Base-by-base conservation (phyloP, 164 flowering plant genomes). In the Umbellularia californica region DNA sequence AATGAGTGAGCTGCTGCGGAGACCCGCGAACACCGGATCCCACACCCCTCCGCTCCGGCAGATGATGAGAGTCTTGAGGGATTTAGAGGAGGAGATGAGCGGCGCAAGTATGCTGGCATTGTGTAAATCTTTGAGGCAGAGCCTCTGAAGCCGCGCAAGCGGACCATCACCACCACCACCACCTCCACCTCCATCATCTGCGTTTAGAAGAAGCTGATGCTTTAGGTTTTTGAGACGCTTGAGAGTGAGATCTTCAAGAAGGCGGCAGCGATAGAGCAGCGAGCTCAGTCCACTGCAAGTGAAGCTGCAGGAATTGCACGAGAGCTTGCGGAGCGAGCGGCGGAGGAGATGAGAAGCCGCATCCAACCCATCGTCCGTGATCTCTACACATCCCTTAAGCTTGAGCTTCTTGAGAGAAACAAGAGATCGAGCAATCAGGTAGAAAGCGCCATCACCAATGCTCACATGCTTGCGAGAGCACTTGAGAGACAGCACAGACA, bases 101-200 rank as follows among this genome's bases (percentile, higher is more conserved):
- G 83, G 83, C 14, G 69, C 58, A 55, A 81, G 78, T 11, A 76
- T 70, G 7, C 73, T 75, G 25, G 73, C 83, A 68, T 78, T 81
- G 77, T 81, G 79, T n/a, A 78, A 79, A 14, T 81, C 83, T 51
- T 81, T 81, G 28, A 81, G 41, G 76, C 83, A 81, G 0, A 81
- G 68, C 20, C 77, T 41, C 77, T 81, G 73, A 51, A 78, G 72
- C 47, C 30, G 17, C 11, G 27, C 25, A 1, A n/a, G 19, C 67
- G 50, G 22, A 19, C 14, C 50, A 12, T 3, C 28, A 35, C 68
- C 4, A 33, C 58, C 58, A 15, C 28, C 51, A 2, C 35, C 33
- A 15, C 4, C 58, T 6, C 19, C 28, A 23, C 11, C 50, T 27
- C 14, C 24, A 15, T 2, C 2, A 33, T 52, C 3, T 2, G 68